Conservation (phyloP, 768 basidiomycete genomes). For the Lactifluus hygrophoroides region DNA sequence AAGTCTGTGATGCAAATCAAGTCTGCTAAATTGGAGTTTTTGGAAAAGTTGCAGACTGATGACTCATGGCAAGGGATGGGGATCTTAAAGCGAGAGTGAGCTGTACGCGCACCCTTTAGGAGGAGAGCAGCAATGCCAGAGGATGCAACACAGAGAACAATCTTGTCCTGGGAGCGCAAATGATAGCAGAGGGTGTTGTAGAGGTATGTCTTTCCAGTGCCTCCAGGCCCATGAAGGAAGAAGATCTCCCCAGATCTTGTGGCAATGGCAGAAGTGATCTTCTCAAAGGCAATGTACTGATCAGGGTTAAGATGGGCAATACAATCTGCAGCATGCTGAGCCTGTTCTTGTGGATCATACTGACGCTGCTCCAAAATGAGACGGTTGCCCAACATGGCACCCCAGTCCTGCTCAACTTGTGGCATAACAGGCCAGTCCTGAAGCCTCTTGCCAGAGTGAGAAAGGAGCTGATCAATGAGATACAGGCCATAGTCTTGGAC, state of each 20-base stretch:
- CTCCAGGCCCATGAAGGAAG: not conserved
- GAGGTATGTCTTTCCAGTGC: not conserved
- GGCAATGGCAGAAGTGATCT: not conserved
- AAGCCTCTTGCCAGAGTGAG: conserved; percentile 22
- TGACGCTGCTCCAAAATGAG: conserved; percentile 29
- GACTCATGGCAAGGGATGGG: conserved; percentile 29
- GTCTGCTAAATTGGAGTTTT: not conserved
- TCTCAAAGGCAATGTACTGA: not conserved
- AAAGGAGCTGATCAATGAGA: conserved; percentile 23
- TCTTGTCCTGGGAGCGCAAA: no score
- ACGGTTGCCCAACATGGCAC: conserved; percentile 17
- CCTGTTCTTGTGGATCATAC: conserved; percentile 22
- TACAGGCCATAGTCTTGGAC: conserved; percentile 28
- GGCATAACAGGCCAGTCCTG: conserved; percentile 29
- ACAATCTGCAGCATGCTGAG: not conserved
- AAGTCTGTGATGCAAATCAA: not conserved
- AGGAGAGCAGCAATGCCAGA: conserved; percentile 39
- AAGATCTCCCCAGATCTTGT: not conserved
- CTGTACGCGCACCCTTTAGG: conserved; percentile 36
- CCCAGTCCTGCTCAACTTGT: conserved; percentile 24
- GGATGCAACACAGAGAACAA: not conserved
- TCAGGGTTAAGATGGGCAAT: not conserved
- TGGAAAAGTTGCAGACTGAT: not conserved
- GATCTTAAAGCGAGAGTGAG: conserved; percentile 42
- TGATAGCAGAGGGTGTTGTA: not conserved